Evolutionary conservation across 768 basidiomycete genomes (phyloP), one percentile per base, ranked within the genome.

Genomic region (Sistotremastrum niveocremeum): DNA sequence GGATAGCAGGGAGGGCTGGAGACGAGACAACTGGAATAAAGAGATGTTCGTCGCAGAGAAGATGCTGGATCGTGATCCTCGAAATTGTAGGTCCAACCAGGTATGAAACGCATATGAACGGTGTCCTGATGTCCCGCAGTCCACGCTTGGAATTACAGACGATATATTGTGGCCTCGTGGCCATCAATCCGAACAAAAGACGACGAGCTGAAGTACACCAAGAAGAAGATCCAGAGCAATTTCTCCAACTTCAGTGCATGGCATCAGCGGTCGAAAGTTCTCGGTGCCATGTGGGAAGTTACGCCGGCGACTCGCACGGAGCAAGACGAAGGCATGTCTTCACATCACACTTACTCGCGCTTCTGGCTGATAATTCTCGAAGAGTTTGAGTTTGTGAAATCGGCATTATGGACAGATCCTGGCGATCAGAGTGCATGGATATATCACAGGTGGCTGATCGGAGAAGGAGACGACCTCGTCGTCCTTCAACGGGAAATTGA

Each of bases 211-310:
- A 71, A 68, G 0, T 98, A 87, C 58, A 98, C 95, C 2, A 78
- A 74, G 39, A 75, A 73, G 49, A 98, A 97, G 69, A 98, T 99
- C 52, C 81, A 85, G 61, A 68, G 81, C 42, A 97, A 88, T 57
- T 91, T 98, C 59, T 94, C 89, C 34, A 98, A 99, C 60, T 98
- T 95, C 60, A 94, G 90, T 51, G 95, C 95, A 20, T 99, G 95
- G 95, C 95, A 99, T 61, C 91, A 95, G 54, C 78, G 95, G 34
- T 87, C 89, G 1, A 94, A 90, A 57, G 69, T 90, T 6, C 67
- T 86, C 31, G 58, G 70, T 0, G 70, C 69, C 3, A 57, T 93
- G 11, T 89, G 86, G 83, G 70, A 68, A 34, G 41, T 20, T 44
- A 55, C 34, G 60, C 60, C 32, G 77, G 74, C 11, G 65, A 70